Conservation (phyloP, 139 green algal species). For the Zygnema circumcarinatum region DNA sequence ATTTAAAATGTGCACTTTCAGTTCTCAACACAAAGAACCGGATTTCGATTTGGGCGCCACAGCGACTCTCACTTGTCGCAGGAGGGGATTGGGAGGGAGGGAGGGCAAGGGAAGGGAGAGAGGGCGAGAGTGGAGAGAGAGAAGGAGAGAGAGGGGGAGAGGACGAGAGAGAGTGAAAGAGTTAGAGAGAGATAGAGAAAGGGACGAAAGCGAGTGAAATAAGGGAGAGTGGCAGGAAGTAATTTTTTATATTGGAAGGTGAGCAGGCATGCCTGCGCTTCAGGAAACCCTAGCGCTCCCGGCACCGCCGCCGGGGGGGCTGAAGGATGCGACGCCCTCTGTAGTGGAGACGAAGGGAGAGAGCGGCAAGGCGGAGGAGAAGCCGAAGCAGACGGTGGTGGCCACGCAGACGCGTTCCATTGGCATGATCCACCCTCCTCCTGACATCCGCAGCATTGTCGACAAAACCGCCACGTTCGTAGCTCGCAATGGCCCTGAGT, state of each 20-base stretch:
- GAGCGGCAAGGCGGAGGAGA: conserved; percentile 9
- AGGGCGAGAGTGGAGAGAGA: no score
- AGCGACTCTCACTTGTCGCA: no score
- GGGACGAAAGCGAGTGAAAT: no score
- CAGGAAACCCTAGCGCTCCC: conserved; percentile 26
- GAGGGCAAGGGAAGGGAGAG: no score
- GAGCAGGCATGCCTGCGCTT: neutral
- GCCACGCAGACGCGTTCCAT: conserved; percentile 91
- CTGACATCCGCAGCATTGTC: conserved; percentile 94
- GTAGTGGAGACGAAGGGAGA: neutral
- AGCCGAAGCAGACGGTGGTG: conserved; percentile 34
- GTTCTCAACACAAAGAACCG: neutral
- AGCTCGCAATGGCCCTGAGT: conserved; percentile 91
- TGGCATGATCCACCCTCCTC: conserved; percentile 91
- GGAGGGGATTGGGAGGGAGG: no score
- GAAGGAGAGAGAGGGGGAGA: no score
- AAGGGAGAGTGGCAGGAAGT: neutral
- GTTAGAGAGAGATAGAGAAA: no score
- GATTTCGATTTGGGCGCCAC: no score
- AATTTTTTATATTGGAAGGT: neutral
- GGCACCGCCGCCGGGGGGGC: conserved; percentile 16
- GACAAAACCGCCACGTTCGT: conserved; percentile 99
- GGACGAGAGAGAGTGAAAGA: no score
- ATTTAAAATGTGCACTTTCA: neutral
- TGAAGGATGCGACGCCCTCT: conserved; percentile 36